phyloP scores from a whole-genome alignment of 163 green algal genomes.

The Prototheca wickerhamii region DNA sequence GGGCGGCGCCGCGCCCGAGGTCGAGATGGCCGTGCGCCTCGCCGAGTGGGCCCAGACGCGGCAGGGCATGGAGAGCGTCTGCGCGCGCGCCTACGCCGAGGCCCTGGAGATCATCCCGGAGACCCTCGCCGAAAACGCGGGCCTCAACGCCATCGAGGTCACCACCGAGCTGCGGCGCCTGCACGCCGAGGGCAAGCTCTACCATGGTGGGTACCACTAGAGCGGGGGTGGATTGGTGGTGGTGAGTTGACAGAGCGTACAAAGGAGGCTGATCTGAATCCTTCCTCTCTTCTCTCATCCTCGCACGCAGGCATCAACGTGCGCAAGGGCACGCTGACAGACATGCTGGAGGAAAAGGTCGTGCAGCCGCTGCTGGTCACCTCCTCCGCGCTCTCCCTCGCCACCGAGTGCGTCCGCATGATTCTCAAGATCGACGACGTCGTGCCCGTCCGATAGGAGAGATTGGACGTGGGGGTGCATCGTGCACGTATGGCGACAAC shows the following conservation, averaged over 20 bases:
- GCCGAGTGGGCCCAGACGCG: slow-evolving; percentile 80
- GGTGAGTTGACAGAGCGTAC: too few species aligned
- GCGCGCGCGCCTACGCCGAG: slow-evolving; percentile 72
- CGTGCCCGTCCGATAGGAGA: slow-evolving; percentile 29
- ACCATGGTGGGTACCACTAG: slow-evolving; percentile 8
- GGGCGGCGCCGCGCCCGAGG: slow-evolving; percentile 85
- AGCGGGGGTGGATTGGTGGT: too few species aligned
- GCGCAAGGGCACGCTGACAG: slow-evolving; percentile 32
- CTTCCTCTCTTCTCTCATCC: background rate
- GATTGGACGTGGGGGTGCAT: background rate
- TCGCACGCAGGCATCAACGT: slow-evolving; percentile 67
- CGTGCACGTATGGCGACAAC: background rate
- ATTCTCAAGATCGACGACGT: slow-evolving; percentile 93
- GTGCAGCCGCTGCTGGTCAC: slow-evolving; percentile 90
- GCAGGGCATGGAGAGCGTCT: slow-evolving; percentile 9
- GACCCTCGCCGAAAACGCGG: slow-evolving; percentile 97
- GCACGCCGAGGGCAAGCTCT: slow-evolving; percentile 56
- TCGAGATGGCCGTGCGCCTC: slow-evolving; percentile 77
- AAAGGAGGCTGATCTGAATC: background rate
- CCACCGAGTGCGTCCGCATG: slow-evolving; percentile 91
- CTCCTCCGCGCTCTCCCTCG: slow-evolving; percentile 81
- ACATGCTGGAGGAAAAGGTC: slow-evolving; percentile 96
- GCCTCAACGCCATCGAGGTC: slow-evolving; percentile 92
- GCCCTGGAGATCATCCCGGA: slow-evolving; percentile 96
- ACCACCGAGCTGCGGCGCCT: slow-evolving; percentile 90